Evolutionary conservation across 73 alveolate genomes (phyloP).

Genomic region (Tetrahymena borealis): DNA sequence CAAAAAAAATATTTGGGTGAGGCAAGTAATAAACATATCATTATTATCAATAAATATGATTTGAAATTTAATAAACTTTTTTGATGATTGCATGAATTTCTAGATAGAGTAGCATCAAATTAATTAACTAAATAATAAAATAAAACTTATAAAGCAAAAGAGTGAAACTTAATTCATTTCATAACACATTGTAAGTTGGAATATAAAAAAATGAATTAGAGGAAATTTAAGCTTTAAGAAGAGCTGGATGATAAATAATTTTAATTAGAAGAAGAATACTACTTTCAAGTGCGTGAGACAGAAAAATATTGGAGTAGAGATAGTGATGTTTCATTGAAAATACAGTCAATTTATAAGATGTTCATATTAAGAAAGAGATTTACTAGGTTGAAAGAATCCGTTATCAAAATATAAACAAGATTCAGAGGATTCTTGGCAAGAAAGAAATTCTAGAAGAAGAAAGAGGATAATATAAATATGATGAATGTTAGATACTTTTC

Average conservation of each 20-base stretch:
- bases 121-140: too few relatives aligned
- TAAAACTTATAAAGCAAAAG: neutral
- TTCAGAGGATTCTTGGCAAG: neutral
- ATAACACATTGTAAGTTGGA: too few relatives aligned
- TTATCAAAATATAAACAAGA: neutral
- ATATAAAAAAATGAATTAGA: neutral
- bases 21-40: too few relatives aligned
- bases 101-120: too few relatives aligned
- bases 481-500: neutral
- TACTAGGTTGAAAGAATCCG: conserved; percentile 9
- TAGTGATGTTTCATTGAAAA: neutral
- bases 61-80: too few relatives aligned
- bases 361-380: conserved; percentile 20
- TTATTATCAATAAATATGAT: too few relatives aligned
- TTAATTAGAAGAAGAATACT: conserved; percentile 8
- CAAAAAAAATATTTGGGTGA: too few relatives aligned
- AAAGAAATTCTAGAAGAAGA: neutral
- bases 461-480: neutral
- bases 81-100: too few relatives aligned
- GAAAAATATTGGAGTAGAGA: conserved; percentile 22
- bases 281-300: conserved; percentile 7
- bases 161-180: neutral
- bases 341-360: conserved; percentile 26
- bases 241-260: neutral
- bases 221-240: neutral